These are phyloP conservation scores for Aspergillus spinulosporus DNA, from an alignment of 2,329 filamentous ascomycete genomes.

Conservation along the genomic window DNA sequence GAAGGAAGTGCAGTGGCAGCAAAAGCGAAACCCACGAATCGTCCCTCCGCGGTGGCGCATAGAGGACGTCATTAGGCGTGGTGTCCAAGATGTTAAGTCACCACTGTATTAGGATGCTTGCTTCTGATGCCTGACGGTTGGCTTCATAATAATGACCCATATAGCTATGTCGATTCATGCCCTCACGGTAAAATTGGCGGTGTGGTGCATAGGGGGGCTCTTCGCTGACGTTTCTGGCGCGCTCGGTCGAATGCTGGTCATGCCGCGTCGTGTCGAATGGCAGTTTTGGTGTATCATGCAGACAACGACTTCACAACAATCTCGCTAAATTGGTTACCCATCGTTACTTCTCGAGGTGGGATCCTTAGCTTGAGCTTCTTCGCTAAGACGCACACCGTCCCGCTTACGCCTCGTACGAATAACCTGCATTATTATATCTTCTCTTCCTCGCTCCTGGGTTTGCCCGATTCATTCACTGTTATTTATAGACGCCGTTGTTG, in stretches of 20 bases:
- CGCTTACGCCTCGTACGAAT: background rate
- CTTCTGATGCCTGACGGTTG: background rate
- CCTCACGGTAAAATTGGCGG: constrained; percentile 12
- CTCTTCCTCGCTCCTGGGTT: constrained; percentile 1
- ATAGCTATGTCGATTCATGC: constrained; percentile 12
- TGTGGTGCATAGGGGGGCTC: constrained; percentile 16
- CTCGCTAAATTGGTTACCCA: constrained; percentile 8
- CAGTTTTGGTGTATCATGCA: constrained; percentile 20
- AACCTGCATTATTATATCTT: constrained; percentile 4
- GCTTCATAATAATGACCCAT: constrained; percentile 9
- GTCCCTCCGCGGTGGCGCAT: constrained; percentile 76
- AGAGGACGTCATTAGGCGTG: constrained; percentile 70
- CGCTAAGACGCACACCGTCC: constrained; percentile 1
- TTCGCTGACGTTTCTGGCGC: constrained; percentile 18
- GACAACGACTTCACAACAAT: constrained; percentile 4
- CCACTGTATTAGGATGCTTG: constrained; percentile 60
- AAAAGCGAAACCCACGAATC: constrained; percentile 53
- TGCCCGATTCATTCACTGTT: constrained; percentile 19
- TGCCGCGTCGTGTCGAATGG: constrained; percentile 28
- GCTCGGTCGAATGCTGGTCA: constrained; percentile 39
- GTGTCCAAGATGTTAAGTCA: constrained; percentile 73
- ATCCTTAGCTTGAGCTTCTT: background rate
- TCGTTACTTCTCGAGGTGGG: background rate
- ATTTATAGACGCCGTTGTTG: constrained; percentile 19
- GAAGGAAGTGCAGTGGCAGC: constrained; percentile 67